Base-by-base conservation (phyloP, 805 yeast genomes). In the Wickerhamiella azymoides region DNA sequence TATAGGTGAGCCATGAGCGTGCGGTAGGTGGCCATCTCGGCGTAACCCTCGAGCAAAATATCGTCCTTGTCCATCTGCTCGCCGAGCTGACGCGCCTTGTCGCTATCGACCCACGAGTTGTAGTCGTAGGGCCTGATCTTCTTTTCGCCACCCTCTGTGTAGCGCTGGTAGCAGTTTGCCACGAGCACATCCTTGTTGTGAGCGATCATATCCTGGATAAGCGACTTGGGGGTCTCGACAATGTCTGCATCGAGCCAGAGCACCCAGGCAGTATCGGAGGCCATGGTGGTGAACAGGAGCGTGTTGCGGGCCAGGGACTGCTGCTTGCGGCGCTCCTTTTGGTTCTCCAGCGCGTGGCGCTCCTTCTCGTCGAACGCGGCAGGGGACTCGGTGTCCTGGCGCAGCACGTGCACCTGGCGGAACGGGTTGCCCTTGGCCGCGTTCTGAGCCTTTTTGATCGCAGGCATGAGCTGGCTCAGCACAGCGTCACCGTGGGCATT, bases 261-360 rank as follows among this genome's bases (percentile, higher is more conserved):
- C 16, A 89, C 82, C 98, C 98, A 92, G 18, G 93, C 77, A 2
- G 94, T 86, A 54, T 81, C 75, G 17, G 96, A 94, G 3, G 86
- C 82, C 40, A 92, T 67, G 1, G 96, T 77, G 9, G 96, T 82
- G 65, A 86, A 85, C 41, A 92, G 70, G 48, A 92, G 68, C 35
- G 95, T 86, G 68, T 92, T 92, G 61, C 98, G 73, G 2, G 97
- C 96, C 52, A 85, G 68, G 2, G 96, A 94, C 97, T 92, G 89
- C 57, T 79, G 77, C 5, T 82, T 63, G 54, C 98, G 76, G 62
- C 98, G 76, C 57, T 83, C 81, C 63, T 86, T 88, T 64, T 92
- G 98, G 24, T 79, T 93, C 21, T 64, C 66, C 51, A 82, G 66
- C 3, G 94, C 95, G 60, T 92, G 99, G 60, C 98, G 74, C 52